Conservation (phyloP, 2,329 filamentous ascomycete species). For the Ambrosiella xylebori region DNA sequence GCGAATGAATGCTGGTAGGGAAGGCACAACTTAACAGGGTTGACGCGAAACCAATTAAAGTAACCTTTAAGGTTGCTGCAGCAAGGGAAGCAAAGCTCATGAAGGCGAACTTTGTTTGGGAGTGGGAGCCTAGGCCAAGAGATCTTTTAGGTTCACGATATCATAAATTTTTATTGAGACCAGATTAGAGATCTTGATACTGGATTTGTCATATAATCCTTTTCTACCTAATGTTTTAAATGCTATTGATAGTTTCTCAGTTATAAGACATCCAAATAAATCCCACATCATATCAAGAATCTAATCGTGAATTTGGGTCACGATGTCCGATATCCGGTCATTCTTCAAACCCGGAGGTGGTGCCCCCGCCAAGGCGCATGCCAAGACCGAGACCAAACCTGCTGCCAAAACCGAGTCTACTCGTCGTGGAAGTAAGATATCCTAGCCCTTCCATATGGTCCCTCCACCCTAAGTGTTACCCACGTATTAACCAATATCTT, state of each 20-base stretch:
- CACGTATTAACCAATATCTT: slow-evolving; percentile 14
- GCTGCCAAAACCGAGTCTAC: slow-evolving; percentile 21
- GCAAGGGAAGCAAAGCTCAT: background rate
- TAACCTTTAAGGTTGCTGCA: background rate
- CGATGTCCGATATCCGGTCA: slow-evolving; percentile 57
- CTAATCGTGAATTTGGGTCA: background rate
- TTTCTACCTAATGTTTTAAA: no score
- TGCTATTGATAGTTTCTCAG: background rate
- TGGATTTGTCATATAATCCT: no score
- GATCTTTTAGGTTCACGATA: no score
- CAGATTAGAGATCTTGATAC: no score
- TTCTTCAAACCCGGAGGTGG: slow-evolving; percentile 69
- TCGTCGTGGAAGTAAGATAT: slow-evolving; percentile 26
- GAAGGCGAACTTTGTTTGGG: background rate
- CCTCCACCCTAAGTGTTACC: background rate
- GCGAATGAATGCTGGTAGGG: background rate
- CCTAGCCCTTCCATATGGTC: background rate
- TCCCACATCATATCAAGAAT: background rate
- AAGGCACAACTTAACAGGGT: slow-evolving; percentile 1
- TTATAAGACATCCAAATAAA: background rate
- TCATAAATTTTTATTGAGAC: no score
- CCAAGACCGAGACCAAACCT: slow-evolving; percentile 29
- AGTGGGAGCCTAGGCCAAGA: background rate
- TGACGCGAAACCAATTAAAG: slow-evolving; percentile 12
- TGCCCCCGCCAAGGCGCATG: slow-evolving; percentile 30